Evolutionary conservation across 257 asterid species (phyloP), one percentile per base, ranked within the genome.

Genomic region (Solanum megistacrolobum): DNA sequence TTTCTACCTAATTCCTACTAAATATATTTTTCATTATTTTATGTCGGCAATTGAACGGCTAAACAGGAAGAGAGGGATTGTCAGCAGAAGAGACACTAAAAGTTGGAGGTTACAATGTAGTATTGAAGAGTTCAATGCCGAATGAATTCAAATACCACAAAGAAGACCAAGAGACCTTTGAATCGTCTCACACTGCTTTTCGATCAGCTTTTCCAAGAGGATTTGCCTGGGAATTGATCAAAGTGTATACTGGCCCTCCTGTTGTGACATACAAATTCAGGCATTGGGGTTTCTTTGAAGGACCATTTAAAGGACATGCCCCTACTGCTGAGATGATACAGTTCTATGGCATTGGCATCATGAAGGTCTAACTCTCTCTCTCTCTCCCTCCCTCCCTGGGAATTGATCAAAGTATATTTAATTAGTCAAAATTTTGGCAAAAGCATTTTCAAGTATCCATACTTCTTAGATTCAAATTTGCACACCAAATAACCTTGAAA

Each of bases 231-330:
- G 99, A 96, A 88, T 94, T 95, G 55, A 66, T 93, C 39, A 91
- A 91, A 0, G 98, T 94, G 11, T 94, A 93, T 68, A 92, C 96
- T 0, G 95, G 94, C 1, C 99, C 99, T 5, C 99, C 98, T 1
- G 83, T 92, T 7, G 90, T 95, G 13, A 65, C 94, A n/a, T 95
- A 91, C 89, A 96, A 96, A 89, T 96, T 93, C 90, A 89, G 99
- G 91, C 99, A 96, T 39, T 96, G 99, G 98, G 99, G 98, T 41
- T 95, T 89, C 88, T 96, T 94, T 60, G 98, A 96, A 91, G 99
- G 98, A 1, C 96, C 97, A 18, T 96, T 94, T 91, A 94, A 96
- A 82, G 95, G 92, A 7, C 95, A 93, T 78, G 92, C 95, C 12
- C 96, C 98, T 14, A 95, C 99, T 0, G 95, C 96, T 32, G 94